A percentile compares a stretch with the other conserved stretches of the same genome.
phyloP scores from a whole-genome alignment of 2,329 filamentous ascomycete species.

The Fusarium nematophilum region DNA sequence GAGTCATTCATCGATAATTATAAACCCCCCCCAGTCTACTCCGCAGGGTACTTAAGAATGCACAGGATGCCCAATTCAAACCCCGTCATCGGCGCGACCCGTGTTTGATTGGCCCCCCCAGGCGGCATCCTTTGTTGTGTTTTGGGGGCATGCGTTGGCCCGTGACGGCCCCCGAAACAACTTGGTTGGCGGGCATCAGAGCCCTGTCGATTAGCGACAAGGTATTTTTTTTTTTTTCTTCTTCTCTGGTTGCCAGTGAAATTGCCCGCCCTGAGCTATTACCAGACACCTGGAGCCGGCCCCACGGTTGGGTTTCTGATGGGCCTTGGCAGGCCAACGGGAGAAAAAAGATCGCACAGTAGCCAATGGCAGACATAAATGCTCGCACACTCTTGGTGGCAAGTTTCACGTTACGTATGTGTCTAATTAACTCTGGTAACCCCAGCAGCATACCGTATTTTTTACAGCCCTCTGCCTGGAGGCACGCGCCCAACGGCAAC shows the following conservation, averaged over 20 bases:
- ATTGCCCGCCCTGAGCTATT: slow-evolving; percentile 18
- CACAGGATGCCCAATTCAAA: neutral
- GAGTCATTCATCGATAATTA: slow-evolving; percentile 12
- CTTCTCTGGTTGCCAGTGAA: neutral
- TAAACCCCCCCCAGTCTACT: neutral
- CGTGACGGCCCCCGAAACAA: slow-evolving; percentile 4
- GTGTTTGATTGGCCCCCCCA: slow-evolving; percentile 23
- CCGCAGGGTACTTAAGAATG: slow-evolving; percentile 13
- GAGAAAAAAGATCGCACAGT: no score
- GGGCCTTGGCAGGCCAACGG: slow-evolving; percentile 14
- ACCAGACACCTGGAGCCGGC: slow-evolving; percentile 19
- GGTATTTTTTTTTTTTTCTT: no score
- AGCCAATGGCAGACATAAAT: no score
- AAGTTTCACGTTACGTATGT: no score
- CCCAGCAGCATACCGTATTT: no score
- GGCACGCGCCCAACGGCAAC: no score
- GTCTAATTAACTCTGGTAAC: no score
- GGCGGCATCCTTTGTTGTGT: slow-evolving; percentile 5
- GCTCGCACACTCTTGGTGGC: no score
- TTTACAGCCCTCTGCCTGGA: no score
- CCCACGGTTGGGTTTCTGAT: slow-evolving; percentile 31
- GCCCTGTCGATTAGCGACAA: slow-evolving; percentile 8
- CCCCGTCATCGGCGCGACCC: slow-evolving; percentile 26
- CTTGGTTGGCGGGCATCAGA: no score
- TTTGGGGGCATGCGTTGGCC: slow-evolving; percentile 14